Base-by-base conservation (phyloP, 106 monocot species). In the Amphibolis antarctica region DNA sequence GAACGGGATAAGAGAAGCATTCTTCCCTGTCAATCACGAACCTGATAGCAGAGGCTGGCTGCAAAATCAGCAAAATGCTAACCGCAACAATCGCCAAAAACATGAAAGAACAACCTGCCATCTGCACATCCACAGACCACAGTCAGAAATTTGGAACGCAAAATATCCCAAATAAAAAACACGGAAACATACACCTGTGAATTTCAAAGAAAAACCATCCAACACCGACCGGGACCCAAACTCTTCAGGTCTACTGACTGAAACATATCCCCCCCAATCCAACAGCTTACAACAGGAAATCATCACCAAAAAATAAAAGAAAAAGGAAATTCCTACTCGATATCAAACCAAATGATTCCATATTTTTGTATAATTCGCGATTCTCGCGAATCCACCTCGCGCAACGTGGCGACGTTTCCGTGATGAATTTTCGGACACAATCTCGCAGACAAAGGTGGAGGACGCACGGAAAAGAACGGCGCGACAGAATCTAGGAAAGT, bases 21-120 rank as follows among this genome's bases (percentile, higher is more conserved):
- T 93, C 92, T 49, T 93, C 92, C 70, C 88, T 88, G 49, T 93
- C 92, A 53, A 93, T 88, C 25, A 93, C 85, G 58, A 93, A 88
- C 56, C 92, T 69, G 62, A 88, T 78, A 30, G 85, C 88, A 57
- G 53, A 17, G 11, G 80, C 60, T 15, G 69, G 59, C n/a, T 45
- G 75, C 62, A 79, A 31, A 63, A 18, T 43, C 21, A 56, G 60
- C 46, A 82, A 20, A 43, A 80, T 44, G 46, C 65, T 64, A 24
- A 77, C 15, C 19, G 68, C 23, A 1, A 78, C n/a, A 62, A 74
- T 9, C 42, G n/a, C 50, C 10, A 67, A 4, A 10, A 80, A 47
- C 59, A 17, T 49, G 9, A 28, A 20, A 47, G 5, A 23, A 27
- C 20, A 19, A 7, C 59, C 52, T 49, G 54, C 62, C 75, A 75